Evolutionary conservation across 371 early-diverging fungal species (phyloP), one percentile per base, ranked within the genome.

Genomic region (Syncephalastrum contaminatum): DNA sequence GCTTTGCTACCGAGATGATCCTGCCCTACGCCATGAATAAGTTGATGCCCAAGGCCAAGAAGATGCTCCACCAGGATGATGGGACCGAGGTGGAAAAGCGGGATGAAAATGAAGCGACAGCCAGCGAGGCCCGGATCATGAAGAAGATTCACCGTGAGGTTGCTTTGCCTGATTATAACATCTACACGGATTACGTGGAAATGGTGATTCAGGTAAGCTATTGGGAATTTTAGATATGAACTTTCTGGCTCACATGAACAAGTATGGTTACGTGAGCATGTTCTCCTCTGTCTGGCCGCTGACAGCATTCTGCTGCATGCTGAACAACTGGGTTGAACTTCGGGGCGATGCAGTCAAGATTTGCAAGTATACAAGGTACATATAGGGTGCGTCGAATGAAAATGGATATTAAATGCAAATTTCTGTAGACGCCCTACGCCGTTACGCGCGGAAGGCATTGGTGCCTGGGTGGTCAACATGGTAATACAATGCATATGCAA

Each of bases 261-360:
- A 82, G 85, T 94, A 90, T 78, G 94, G 92, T 14, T 88, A 91
- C 66, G 87, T 96, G 21, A 81, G 87, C n/a, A 77, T 93, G 69
- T 96, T 94, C 67, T 88, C 91, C 20, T 75, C 84, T 0, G 86
- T 88, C 3, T 94, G 91, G 91, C 91, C 94, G 2, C 73, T 93
- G 59, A 87, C 93, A 1, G 85, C 92, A 4, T 61, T 94, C 19
- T 83, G 84, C 21, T 88, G 91, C 27, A 75, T 93, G 53, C 27
- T 93, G 40, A 94, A 94, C 71, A 93, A 94, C 68, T 91, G 88
- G 87, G 62, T 94, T 30, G 95, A 96, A 69, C 68, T 96, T 55
- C 82, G 96, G 46, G 82, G 89, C 3, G 95, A 96, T 67, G 94
- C 93, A 0, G 80, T 89, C 64, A 95, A 95, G 67, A 81, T 95